These are phyloP conservation scores for Scleroderma bovista DNA, from an alignment of 768 basidiomycete species.

Conservation along the genomic window DNA sequence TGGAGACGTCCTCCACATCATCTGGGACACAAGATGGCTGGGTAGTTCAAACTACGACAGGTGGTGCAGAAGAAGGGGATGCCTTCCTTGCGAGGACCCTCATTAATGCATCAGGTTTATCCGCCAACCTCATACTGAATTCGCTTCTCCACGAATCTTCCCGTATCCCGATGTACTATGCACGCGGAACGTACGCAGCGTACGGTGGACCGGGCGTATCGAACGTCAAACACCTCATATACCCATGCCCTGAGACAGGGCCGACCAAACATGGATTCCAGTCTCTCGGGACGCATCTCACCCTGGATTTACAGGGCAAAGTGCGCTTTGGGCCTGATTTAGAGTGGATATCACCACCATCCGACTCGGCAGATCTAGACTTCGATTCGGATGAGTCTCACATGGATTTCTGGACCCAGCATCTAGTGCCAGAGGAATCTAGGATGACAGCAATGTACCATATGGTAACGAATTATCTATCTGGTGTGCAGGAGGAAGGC, in stretches of 20 bases:
- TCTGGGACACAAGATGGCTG: constrained; percentile 56
- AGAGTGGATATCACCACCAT: constrained; percentile 70
- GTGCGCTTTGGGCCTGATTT: constrained; percentile 92
- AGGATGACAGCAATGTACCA: constrained; percentile 58
- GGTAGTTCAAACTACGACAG: constrained; percentile 79
- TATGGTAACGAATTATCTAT: constrained; percentile 72
- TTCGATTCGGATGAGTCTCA: constrained; percentile 37
- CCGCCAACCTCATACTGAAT: constrained; percentile 66
- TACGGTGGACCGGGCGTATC: constrained; percentile 77
- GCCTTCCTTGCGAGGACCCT: constrained; percentile 69
- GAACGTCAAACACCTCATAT: constrained; percentile 71
- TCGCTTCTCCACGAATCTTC: constrained; percentile 51
- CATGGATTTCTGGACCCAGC: constrained; percentile 70
- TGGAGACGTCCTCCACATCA: constrained; percentile 21
- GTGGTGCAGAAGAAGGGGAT: constrained; percentile 43
- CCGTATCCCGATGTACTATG: constrained; percentile 73
- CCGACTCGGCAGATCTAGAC: constrained; percentile 20
- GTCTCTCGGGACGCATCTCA: constrained; percentile 88
- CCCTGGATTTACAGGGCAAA: constrained; percentile 78
- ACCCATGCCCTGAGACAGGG: constrained; percentile 78
- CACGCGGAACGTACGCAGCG: constrained; percentile 80
- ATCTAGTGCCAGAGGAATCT: constrained; percentile 60
- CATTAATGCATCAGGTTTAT: constrained; percentile 80
- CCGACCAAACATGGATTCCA: constrained; percentile 62
- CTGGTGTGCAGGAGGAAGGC: constrained; percentile 51